These are phyloP conservation scores for Lactifluus subvellereus DNA, from an alignment of 768 basidiomycete species.

Conservation along the genomic window DNA sequence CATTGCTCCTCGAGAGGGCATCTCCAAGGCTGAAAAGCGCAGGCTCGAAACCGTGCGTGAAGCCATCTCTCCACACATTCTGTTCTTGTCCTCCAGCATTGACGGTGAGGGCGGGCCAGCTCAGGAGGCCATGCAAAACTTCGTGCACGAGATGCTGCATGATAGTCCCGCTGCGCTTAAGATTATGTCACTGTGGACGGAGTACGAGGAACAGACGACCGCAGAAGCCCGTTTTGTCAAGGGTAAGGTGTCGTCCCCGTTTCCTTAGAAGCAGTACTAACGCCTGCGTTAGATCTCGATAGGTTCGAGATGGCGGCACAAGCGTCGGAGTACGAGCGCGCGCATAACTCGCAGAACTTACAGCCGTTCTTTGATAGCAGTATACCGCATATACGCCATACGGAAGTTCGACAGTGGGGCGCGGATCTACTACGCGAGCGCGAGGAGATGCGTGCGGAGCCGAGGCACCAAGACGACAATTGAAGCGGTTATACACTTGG, in stretches of 20 bases:
- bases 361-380: conserved; percentile 81
- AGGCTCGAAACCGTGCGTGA: conserved; percentile 59
- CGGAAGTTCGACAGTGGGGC: conserved; percentile 72
- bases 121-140: conserved; percentile 87
- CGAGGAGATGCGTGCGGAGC: conserved; percentile 20
- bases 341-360: conserved; percentile 41
- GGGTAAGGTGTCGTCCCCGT: conserved; percentile 37
- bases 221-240: conserved; percentile 83
- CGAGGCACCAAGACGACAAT: background rate
- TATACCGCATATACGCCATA: conserved; percentile 62
- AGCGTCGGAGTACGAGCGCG: conserved; percentile 70
- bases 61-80: background rate
- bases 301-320: conserved; percentile 85
- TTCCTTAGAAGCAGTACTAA: background rate
- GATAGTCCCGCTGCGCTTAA: conserved; percentile 58
- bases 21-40: conserved; percentile 75
- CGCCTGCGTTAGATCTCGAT: conserved; percentile 57
- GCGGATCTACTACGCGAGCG: conserved; percentile 49
- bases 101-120: background rate
- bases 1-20: conserved; percentile 84
- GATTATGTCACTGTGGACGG: conserved; percentile 73
- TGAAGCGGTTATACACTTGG: background rate
- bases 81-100: background rate
- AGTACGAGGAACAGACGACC: conserved; percentile 74
- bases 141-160: conserved; percentile 86